Base-by-base conservation (phyloP, 2,329 filamentous ascomycete genomes). In the Paraphoma sp. region DNA sequence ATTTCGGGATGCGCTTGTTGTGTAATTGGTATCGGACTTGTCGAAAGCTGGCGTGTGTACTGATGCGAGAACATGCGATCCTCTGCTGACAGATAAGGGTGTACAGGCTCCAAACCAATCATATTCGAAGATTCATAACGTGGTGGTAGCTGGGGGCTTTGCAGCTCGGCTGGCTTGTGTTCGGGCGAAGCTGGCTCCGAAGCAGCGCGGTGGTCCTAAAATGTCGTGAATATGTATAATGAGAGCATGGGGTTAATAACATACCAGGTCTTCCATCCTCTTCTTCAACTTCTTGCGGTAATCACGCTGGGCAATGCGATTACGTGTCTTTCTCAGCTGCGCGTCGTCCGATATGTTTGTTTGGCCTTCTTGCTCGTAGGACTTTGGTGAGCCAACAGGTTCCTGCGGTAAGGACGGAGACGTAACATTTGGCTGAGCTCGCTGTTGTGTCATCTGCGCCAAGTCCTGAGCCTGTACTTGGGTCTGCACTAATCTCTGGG, bases 271-370 rank as follows among this genome's bases (percentile, higher is more conserved):
- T 82, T 94, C 90, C 73, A 95, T 83, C 71, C 91, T 88, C 82
- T 89, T 90, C 89, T 95, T 94, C 69, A 94, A 88, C 87, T 94
- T 94, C 87, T 94, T 94, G 85, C 91, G 93, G 82, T 97, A 97
- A 83, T 97, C 97, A 71, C 93, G 89, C 81, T 98, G 94, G 67
- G 94, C 94, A 84, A 98, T 97, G 68, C 94, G 89, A 82, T 98
- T 98, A 81, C 98, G 93, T 81, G 97, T 97, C 75, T 93, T 87
- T 71, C 93, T 85, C 73, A 94, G 89, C 81, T 98, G 94, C 49
- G 93, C 94, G 57, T 98, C 88, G 78, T 98, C 94, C 55, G 94
- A 96, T 76, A 98, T 97, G 87, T 97, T 96, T 75, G 94, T 97
- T 94, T 95, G 98, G 82, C 98, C 94, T 81, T 98, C 94, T 23